A percentile compares a stretch with the other conserved stretches of the same genome.
Conservation (phyloP, 345 rosid genomes). For the Linum lewisii region DNA sequence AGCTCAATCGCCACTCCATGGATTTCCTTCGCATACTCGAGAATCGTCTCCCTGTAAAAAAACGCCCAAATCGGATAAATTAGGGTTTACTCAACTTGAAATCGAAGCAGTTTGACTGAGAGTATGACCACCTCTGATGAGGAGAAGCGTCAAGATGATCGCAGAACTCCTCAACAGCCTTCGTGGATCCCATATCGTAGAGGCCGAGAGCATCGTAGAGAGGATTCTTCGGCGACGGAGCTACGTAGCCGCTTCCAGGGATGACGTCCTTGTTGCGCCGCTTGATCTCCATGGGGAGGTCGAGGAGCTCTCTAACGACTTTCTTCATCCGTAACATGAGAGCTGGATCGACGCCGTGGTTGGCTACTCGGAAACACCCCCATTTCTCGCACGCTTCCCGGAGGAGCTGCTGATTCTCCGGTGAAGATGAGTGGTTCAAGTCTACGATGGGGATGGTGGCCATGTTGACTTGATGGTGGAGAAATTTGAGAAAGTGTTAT, state of each 20-base stretch:
- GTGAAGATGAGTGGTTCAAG: constrained; percentile 4
- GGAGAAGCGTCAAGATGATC: constrained; percentile 57
- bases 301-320: constrained; percentile 49
- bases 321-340: constrained; percentile 58
- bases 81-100: background rate
- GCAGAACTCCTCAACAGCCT: constrained; percentile 52
- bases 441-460: too few species aligned
- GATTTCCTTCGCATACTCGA: constrained; percentile 48
- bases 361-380: constrained; percentile 76
- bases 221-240: constrained; percentile 47
- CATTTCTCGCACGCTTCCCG: constrained; percentile 55
- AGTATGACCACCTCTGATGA: constrained; percentile 43
- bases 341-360: constrained; percentile 42
- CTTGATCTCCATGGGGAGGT: constrained; percentile 61
- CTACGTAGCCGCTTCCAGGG: constrained; percentile 65
- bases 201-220: constrained; percentile 80
- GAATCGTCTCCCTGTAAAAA: constrained; percentile 41
- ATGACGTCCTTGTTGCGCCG: constrained; percentile 44
- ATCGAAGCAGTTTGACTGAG: background rate
- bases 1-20: constrained; percentile 41
- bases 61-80: background rate
- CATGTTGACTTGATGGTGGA: too few species aligned
- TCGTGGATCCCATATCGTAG: constrained; percentile 52
- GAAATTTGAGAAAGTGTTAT: too few species aligned
- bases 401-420: constrained; percentile 16